These are phyloP conservation scores for Telopea speciosissima DNA, from an alignment of 177 flowering plant species.

Conservation along the genomic window DNA sequence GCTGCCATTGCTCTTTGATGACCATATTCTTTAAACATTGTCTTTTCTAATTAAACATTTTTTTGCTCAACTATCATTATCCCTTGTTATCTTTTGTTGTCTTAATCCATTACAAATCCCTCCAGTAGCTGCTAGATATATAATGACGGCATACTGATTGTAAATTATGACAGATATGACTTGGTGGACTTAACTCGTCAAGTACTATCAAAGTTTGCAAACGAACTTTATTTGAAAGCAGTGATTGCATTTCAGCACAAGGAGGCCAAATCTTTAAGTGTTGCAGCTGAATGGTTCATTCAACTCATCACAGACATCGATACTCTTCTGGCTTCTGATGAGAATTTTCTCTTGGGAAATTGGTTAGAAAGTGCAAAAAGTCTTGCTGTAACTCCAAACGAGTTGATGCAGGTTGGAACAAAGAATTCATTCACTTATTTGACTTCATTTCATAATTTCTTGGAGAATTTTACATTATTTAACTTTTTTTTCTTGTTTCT, in stretches of 20 bases:
- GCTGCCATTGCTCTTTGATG: background rate
- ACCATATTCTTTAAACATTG: background rate
- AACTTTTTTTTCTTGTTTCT: too few species aligned
- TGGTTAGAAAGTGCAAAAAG: constrained; percentile 79
- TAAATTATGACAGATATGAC: constrained; percentile 43
- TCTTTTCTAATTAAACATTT: background rate
- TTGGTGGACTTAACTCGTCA: constrained; percentile 71
- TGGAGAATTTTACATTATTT: background rate
- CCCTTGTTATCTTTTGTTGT: too few species aligned
- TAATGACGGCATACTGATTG: background rate
- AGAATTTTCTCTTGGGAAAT: constrained; percentile 70
- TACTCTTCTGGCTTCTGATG: constrained; percentile 55
- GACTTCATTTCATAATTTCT: background rate
- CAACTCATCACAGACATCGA: constrained; percentile 63
- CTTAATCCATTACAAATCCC: background rate
- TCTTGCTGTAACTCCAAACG: constrained; percentile 51
- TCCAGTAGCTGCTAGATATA: background rate
- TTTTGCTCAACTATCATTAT: background rate
- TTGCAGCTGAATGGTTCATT: constrained; percentile 39
- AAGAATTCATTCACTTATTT: background rate
- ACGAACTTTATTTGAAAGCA: constrained; percentile 47
- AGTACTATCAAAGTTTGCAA: constrained; percentile 67
- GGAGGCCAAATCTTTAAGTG: constrained; percentile 27
- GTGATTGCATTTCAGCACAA: constrained; percentile 42
- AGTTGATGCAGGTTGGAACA: constrained; percentile 47